Base-by-base conservation (phyloP, 2,329 filamentous ascomycete species). In the Talaromyces sp. region DNA sequence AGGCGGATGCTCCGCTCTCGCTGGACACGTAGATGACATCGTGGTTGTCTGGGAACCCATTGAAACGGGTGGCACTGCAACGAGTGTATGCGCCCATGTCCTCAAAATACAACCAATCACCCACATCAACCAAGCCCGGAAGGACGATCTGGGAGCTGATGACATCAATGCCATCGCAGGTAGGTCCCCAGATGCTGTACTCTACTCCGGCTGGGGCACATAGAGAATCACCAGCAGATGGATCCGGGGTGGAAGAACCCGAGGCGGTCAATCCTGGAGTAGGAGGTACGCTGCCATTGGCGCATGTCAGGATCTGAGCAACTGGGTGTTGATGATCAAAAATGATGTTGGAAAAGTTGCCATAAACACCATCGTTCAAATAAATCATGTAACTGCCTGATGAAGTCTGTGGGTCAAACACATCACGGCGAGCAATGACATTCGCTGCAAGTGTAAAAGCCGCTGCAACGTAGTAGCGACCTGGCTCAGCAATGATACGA, bases 1-100 rank as follows among this genome's bases (percentile, higher is more conserved):
- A 82, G 16, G 91, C 92, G 70, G 84, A 85, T 33, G 93, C 95
- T 56, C 92, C 94, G 22, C 90, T 86, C 86, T 99, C 95, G 79
- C 93, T 97, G 77, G 90, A 96, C 71, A 98, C 90, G 76, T 98
- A 98, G 69, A 98, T 89, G 68, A 96, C 90, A 73, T 97, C 91
- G 78, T 99, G 95, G 71, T 88, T 85, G 79, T 98, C 92, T 63
- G 89, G 91, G 81, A 98, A 99, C 69, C 95, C 95, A 72, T 99
- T 99, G 89, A 99, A 99, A 75, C 90, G 89, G 65, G 95, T 99
- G 68, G 95, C 94, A 66, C 93, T 97, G 84, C 94, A 98, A 85
- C 93, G 96, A 72, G 95, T 98, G 80, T 99, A 99, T 27, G 95
- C 94, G 63, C 95, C 95, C 95, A 99, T 99, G 68, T 97, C 88